Evolutionary conservation across 805 yeast species (phyloP), one percentile per base, ranked within the genome.

Genomic region (Maudiozyma pseudohumilis): DNA sequence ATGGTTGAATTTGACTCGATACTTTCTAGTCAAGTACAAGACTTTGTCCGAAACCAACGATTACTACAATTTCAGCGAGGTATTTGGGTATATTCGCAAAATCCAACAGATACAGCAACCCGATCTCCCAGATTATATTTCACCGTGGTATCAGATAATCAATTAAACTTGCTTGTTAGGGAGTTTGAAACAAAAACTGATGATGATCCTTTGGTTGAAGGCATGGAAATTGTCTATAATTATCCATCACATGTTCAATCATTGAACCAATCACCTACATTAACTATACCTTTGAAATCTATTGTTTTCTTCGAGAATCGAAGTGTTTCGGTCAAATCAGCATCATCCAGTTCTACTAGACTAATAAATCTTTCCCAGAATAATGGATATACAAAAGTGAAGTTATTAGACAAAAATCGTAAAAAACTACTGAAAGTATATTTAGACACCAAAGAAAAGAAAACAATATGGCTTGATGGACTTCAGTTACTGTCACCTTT

Each of bases 401-500:
- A 73, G 1, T 54, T 80, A 15, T 42, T 67, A 10, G 75, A 66
- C 46, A 51, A 67, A 47, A 52, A 58, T 26, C 60, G 60, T 25
- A 66, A 68, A 29, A 51, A 61, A 15, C 45, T 76, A 9, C 65
- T 83, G 39, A 56, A 67, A n/a, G 79, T 83, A 48, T 83, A 70
- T 52, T 72, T 83, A 11, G 88, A 81, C 41, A 78, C 84, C 1
- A 70, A 72, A 44, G 84, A 79, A 34, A 69, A 74, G 34, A 75
- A 80, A 30, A 74, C 72, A 38, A 72, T 77, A 6, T 85, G 94
- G 94, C 61, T 80, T 25, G 94, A 85, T 59, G 95, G 94, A 0
- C 56, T 84, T 38, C 75, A 74, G 49, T 60, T 75, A 52, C 51
- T 75, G 25, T 61, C 68, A 16, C 37, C 65, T 50, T 35, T 41